Evolutionary conservation across 1,284 basidiomycete genomes (phyloP), one percentile per base, ranked within the genome.

Genomic region (Ustilago loliicola): DNA sequence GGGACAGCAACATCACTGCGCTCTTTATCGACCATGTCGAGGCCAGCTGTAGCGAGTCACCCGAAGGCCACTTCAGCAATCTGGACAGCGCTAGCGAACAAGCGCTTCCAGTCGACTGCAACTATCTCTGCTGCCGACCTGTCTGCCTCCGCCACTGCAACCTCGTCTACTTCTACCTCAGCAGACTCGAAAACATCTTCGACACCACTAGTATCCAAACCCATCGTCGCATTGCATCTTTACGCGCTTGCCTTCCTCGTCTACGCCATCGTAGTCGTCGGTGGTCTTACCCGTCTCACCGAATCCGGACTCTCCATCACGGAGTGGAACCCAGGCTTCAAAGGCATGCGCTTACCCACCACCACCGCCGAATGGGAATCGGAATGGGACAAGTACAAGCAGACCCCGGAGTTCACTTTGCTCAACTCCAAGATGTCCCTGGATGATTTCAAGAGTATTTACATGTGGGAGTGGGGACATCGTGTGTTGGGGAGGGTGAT

Each of bases 381-480:
- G 36, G 97, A 99, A 85, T 99, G 98, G 87, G 91, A 92, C 52
- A 99, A 98, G 88, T 99, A 99, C 89, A 94, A 93, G 87, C 89
- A 90, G 23, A 98, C 96, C 2, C 97, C 97, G 0, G 97, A 99
- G 87, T 98, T 94, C 87, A 17, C 38, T 19, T 61, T 77, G 78
- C 88, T 96, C 77, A 99, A 99, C 87, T 91, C 93, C 72, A 91
- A 92, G 38, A 95, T 98, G 77, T 90, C 91, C 11, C 88, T 98
- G 61, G 89, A 92, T 25, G 93, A 98, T 83, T 99, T 99, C 89
- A 99, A 99, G 88, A 90, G 90, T 72, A 99, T 99, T 79, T 99
- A 96, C 88, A 93, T 93, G 88, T 97, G 96, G 97, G 97, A 99
- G 90, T 99, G 96, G 95, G 91, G 91, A 2, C 97, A 99, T 87